A percentile compares a stretch with the other conserved stretches of the same genome.
phyloP scores from a whole-genome alignment of 371 early-diverging fungal genomes.

The Apophysomyces trapeziformis region DNA sequence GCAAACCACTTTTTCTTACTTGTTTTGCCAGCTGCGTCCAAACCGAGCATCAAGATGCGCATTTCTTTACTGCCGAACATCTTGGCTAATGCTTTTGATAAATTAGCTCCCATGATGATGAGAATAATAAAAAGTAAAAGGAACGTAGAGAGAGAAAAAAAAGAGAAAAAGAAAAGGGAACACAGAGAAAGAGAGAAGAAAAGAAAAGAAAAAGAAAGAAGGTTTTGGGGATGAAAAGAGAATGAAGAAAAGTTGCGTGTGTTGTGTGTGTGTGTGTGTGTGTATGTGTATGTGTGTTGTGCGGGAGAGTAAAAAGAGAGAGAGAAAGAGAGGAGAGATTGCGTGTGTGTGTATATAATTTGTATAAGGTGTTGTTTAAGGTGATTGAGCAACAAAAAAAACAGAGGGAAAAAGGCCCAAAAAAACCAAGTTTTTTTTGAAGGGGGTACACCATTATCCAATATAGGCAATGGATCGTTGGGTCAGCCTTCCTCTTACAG shows the following conservation, averaged over 20 bases:
- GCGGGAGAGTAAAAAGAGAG: constrained; percentile 10
- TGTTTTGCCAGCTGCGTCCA: constrained; percentile 96
- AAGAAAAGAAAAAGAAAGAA: background rate
- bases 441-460: constrained; percentile 10
- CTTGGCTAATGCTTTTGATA: constrained; percentile 64
- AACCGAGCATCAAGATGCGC: constrained; percentile 90
- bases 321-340: constrained; percentile 13
- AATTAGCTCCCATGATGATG: constrained; percentile 55
- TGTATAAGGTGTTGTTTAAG: too few relatives aligned
- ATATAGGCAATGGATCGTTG: constrained; percentile 8
- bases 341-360: constrained; percentile 9
- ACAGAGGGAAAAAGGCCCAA: background rate
- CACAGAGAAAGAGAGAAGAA: constrained; percentile 14
- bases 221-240: constrained; percentile 14
- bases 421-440: constrained; percentile 12
- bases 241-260: background rate
- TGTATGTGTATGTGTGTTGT: too few relatives aligned
- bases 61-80: constrained; percentile 87
- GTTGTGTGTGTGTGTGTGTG: too few relatives aligned
- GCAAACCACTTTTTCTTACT: constrained; percentile 52
- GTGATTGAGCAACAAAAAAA: background rate
- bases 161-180: constrained; percentile 25
- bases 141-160: constrained; percentile 8
- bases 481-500: background rate
- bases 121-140: background rate